Evolutionary conservation across 208 protist genomes (phyloP), one percentile per base, ranked within the genome.

Genomic region (Leishmania tropica): DNA sequence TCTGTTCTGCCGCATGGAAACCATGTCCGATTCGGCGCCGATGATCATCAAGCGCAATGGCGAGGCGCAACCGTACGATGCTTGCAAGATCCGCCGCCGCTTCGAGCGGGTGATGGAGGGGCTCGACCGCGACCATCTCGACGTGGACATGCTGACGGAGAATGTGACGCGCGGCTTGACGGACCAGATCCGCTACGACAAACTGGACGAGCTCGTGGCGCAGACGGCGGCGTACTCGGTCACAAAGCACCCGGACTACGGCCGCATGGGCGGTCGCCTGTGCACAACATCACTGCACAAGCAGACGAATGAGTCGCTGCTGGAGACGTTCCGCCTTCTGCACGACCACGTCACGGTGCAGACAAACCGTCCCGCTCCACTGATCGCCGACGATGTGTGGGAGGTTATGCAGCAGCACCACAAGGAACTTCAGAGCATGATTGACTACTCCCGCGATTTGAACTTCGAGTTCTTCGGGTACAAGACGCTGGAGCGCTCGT

Each of bases 381-480:
- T 99, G 21, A 92, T 99, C 56, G 87, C 97, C 3, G 93, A 99
- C 4, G 94, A 99, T 19, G 81, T 98, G 19, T 99, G 93, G 89
- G 88, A 98, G 56, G 85, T 99, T 64, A 92, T 99, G 40, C 40
- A 96, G 88, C 79, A 87, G 77, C 85, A 97, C 81, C 79, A 87
- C 24, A 96, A 98, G 76, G 67, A 78, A 24, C 89, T 99, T 24
- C 94, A 99, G 78, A 64, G 58, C 6, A 92, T 95, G 2, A 98
- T 99, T 31, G 89, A 99, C 79, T 99, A 99, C 90, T 86, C 93
- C 47, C 90, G 98, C 56, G 99, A 99, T 86, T 96, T 99, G 79
- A 92, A 95, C 60, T 99, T 98, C 88, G 98, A 99, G 79, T 99
- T 98, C 89, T 99, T 99, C 83, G 99, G 99, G n/a, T 99, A 98